phyloP scores from a whole-genome alignment of 2,329 filamentous ascomycete species.

The Fusarium nodosum region DNA sequence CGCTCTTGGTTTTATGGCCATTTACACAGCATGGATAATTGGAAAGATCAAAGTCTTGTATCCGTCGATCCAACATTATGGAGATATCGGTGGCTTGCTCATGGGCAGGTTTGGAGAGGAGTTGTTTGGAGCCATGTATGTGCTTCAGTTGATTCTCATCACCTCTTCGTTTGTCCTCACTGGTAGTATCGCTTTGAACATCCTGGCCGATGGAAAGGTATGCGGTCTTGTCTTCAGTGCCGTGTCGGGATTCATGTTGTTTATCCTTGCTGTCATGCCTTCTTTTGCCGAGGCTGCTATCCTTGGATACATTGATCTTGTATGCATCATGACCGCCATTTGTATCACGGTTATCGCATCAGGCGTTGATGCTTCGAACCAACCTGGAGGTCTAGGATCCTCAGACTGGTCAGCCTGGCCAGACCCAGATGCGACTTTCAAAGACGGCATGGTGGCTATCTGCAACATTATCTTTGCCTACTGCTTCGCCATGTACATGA shows the following conservation, averaged over 20 bases:
- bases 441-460: slow-evolving; percentile 68
- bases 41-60: slow-evolving; percentile 58
- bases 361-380: slow-evolving; percentile 56
- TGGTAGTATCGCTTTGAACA: slow-evolving; percentile 74
- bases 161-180: slow-evolving; percentile 75
- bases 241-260: slow-evolving; percentile 56
- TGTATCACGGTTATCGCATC: slow-evolving; percentile 73
- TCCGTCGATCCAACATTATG: slow-evolving; percentile 71
- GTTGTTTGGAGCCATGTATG: slow-evolving; percentile 68
- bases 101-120: slow-evolving; percentile 69
- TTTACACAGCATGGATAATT: slow-evolving; percentile 58
- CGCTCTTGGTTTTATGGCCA: slow-evolving; percentile 55
- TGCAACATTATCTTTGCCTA: slow-evolving; percentile 78
- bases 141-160: slow-evolving; percentile 73
- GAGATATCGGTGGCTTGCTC: slow-evolving; percentile 73
- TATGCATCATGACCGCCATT: slow-evolving; percentile 63
- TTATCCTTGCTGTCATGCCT: slow-evolving; percentile 58
- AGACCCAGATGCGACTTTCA: slow-evolving; percentile 58
- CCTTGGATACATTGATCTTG: slow-evolving; percentile 48
- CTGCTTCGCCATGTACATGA: slow-evolving; percentile 62
- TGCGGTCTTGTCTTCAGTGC: slow-evolving; percentile 58
- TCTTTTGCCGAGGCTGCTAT: slow-evolving; percentile 53
- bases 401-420: slow-evolving; percentile 57
- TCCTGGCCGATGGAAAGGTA: slow-evolving; percentile 65
- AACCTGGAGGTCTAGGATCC: slow-evolving; percentile 14